Evolutionary conservation across 352 stramenopile species (phyloP), one percentile per base, ranked within the genome.

Genomic region (Thalassiosira livingstoniorum): DNA sequence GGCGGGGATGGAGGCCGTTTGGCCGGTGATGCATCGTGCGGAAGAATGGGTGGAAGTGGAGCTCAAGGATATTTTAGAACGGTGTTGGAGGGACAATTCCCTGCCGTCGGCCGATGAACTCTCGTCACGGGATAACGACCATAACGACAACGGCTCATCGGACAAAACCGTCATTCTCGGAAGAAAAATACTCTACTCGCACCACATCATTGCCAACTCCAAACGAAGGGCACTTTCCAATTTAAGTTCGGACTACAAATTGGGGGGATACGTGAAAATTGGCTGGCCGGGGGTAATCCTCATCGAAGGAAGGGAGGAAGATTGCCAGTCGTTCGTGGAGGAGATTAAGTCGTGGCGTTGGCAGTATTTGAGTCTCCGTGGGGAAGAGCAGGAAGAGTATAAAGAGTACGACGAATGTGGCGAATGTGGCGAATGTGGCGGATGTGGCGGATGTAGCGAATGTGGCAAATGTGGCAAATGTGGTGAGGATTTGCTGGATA

Each of bases 161-260:
- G n/a, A 62, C 15, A 55, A 37, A 47, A 54, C 25, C 21, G 51
- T 18, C 7, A 78, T 37, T 29, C 58, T 93, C 25, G 87, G 83
- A 37, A 75, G 88, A 45, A 75, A 81, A 66, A 66, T 90, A 1
- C 91, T 94, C 42, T 93, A 92, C 66, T 93, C 83, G 5, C 90
- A 94, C 85, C 87, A 94, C 60, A 94, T 94, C 31, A 94, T 94
- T 83, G 83, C 90, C 21, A 91, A 91, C 76, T 79, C 65, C 1
- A 92, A 94, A 75, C 81, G 90, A 57, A 80, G 43, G 31, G 82
- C 79, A 39, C 83, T 94, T 18, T 67, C 66, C 37, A 58, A 80
- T 58, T 64, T 94, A 27, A 82, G 83, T 27, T 61, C 51, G 1
- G 55, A 92, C 27, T 86, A 87, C 54, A 58, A 86, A 34, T 55